Evolutionary conservation across 495 filamentous ascomycete genomes (phyloP).

Genomic region (Hypoxylon cercidicola): DNA sequence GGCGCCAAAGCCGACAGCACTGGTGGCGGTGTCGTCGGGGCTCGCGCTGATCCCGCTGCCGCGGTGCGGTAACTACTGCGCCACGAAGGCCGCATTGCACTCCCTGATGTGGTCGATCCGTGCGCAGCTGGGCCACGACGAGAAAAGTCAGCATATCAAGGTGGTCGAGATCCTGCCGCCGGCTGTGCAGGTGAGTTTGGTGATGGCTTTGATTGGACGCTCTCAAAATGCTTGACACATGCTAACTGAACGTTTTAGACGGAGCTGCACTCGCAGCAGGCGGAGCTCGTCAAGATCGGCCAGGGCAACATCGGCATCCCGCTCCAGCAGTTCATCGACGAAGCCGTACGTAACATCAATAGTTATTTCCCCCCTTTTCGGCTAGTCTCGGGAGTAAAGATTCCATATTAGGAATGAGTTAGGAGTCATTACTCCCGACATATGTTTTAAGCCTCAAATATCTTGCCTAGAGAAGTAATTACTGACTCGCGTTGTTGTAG

Average conservation of each 20-base stretch:
- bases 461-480: too few relatives aligned
- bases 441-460: too few relatives aligned
- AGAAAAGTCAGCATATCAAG: constrained; percentile 50
- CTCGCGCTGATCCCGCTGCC: constrained; percentile 65
- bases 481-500: too few relatives aligned
- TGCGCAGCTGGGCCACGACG: constrained; percentile 62
- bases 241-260: constrained; percentile 47
- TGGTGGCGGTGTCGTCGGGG: constrained; percentile 64
- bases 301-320: constrained; percentile 65
- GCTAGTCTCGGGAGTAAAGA: too few relatives aligned
- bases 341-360: too few relatives aligned
- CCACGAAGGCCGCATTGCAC: constrained; percentile 68
- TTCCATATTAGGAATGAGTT: too few relatives aligned
- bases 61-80: constrained; percentile 65
- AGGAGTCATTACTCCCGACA: too few relatives aligned
- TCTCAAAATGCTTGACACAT: too few relatives aligned
- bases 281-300: constrained; percentile 55
- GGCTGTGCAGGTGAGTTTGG: constrained; percentile 61
- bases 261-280: constrained; percentile 64
- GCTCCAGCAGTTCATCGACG: constrained; percentile 65
- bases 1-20: constrained; percentile 44
- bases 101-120: constrained; percentile 66
- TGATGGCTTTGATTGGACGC: too few relatives aligned
- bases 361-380: too few relatives aligned
- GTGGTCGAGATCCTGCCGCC: constrained; percentile 75